Evolutionary conservation across 2,329 filamentous ascomycete genomes (phyloP).

Genomic region (Exophiala sp.): DNA sequence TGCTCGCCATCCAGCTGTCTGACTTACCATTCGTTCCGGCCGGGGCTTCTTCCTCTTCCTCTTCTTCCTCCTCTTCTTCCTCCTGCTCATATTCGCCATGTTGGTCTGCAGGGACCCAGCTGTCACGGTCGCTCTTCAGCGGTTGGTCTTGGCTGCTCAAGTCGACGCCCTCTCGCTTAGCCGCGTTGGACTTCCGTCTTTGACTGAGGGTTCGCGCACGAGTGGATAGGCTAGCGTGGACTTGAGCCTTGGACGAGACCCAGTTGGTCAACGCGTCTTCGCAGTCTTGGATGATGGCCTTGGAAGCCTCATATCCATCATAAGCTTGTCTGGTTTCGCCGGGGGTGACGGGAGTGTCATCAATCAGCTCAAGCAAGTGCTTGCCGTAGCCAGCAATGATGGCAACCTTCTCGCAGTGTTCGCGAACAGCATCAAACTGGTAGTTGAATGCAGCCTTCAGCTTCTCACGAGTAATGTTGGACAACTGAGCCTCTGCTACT

Average conservation of each 20-base stretch:
- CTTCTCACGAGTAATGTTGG: constrained; percentile 99
- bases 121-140: constrained; percentile 67
- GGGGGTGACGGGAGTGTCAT: constrained; percentile 93
- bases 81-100: constrained; percentile 42
- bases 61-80: constrained; percentile 40
- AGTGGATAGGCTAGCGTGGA: constrained; percentile 78
- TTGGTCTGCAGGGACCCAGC: constrained; percentile 72
- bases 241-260: constrained; percentile 83
- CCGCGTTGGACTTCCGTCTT: constrained; percentile 68
- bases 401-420: constrained; percentile 96
- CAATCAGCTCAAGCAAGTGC: constrained; percentile 92
- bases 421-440: constrained; percentile 93
- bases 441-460: constrained; percentile 97
- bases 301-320: constrained; percentile 96
- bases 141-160: constrained; percentile 76
- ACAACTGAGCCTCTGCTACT: constrained; percentile 93
- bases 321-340: constrained; percentile 94
- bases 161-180: constrained; percentile 59
- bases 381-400: constrained; percentile 98
- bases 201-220: constrained; percentile 83
- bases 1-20: no score
- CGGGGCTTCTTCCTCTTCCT: constrained; percentile 27
- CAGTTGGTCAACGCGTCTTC: constrained; percentile 96
- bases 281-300: constrained; percentile 98
- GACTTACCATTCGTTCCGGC: constrained; percentile 28